Base-by-base conservation (phyloP, 257 asterid species). In the Solanum pinnatisectum region DNA sequence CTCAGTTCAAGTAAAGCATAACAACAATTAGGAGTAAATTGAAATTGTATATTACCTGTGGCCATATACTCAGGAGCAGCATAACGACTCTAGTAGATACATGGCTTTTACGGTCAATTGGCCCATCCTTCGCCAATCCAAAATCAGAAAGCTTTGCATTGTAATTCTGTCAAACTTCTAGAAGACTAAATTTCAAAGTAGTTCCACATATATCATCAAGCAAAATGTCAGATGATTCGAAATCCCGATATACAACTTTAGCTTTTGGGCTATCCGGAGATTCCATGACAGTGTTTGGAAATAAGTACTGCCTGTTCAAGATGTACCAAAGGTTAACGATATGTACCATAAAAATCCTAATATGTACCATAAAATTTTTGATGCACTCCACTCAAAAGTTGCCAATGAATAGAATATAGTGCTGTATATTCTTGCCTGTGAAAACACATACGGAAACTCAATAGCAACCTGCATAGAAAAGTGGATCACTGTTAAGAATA, bases 361-460 rank as follows among this genome's bases (percentile, higher is more conserved):
- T 25, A 87, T 88, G 93, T 94, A 95, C 96, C 95, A 93, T 87
- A 95, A 23, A 73, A 93, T 94, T 87, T 96, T 95, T 6, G 93
- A 76, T 37, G 87, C 90, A 27, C 90, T 86, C 98, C 99, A 95
- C 92, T 95, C 99, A 84, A 93, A 96, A 11, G 96, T 83, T 18
- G 97, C 98, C 98, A 95, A 89, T 32, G 95, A 91, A 91, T 96
- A 96, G 91, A 96, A 95, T 87, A 95, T 92, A 1, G 93, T 87
- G 88, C 94, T 85, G 94, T 95, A 96, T 74, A 95, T 90, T 59
- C 93, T 88, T 2, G 98, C 22, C 88, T 96, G 98, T 16, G 84
- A 90, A 5, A 96, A 87, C 86, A 96, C 97, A 59, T 94, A 96
- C 16, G 98, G 98, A 63, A 96, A 91, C 92, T 96, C 99, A n/a